Evolutionary conservation across 1,284 basidiomycete species (phyloP), one percentile per base, ranked within the genome.

Genomic region (Moesziomyces sp.): DNA sequence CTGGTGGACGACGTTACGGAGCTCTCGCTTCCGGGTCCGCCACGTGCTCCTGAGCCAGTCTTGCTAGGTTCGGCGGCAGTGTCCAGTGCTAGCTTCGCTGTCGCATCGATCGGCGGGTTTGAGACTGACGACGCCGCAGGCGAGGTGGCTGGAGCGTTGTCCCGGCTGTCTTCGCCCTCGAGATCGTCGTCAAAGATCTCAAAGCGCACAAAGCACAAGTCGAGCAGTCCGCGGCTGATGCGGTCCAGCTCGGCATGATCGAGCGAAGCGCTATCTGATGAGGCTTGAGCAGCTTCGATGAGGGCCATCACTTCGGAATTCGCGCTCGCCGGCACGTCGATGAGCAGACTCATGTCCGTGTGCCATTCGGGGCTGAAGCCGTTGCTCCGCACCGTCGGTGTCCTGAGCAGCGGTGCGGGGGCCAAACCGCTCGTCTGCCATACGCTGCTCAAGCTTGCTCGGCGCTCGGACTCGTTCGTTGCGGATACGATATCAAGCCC

Each of bases 281-380:
- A 8, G 6, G 46, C 40, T 46, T 56, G 58, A 42, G 54, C 60
- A 5, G 61, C 70, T 38, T 65, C 51, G 23, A 65, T 34, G 24
- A 68, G 42, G 23, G 65, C 53, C 5, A 56, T 19, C 7, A 71
- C 53, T 16, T 73, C 63, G 46, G 48, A 42, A 34, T 53, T 58
- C 10, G 65, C 48, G 13, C 78, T 72, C 9, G 75, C 74, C 1
- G 81, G 80, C 1, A 83, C 47, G 18, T 79, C 76, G 50, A 84
- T 58, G n/a, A 59, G 69, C 16, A 83, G 49, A 18, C 46, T 64
- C 50, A 81, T 65, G 4, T 50, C 47, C 8, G 77, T 65, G 45
- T 81, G 58, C 80, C 81, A 84, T 18, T 73, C 48, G 6, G 82
- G 82, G 49, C 74, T 81, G 53, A 84, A 82, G 26, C 81, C 82